Base-by-base conservation (phyloP, 1,284 basidiomycete species). In the Cyathus olla region DNA sequence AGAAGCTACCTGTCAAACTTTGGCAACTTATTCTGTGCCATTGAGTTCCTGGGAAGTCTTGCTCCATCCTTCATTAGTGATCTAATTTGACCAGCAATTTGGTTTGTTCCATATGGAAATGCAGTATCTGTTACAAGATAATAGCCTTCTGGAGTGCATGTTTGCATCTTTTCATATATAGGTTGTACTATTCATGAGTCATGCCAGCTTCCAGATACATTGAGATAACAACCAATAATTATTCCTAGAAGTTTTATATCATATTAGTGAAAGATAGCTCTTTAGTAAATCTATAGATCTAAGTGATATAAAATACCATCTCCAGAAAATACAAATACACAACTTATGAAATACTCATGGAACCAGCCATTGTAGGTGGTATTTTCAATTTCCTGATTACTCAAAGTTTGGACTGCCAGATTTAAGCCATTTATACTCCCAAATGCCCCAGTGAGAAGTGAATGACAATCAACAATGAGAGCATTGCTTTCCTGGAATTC, bases 131-230 rank as follows among this genome's bases (percentile, higher is more conserved):
- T 71, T 22, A 83, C 73, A 24, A 85, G 71, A 55, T 78, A 85
- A 61, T 66, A 85, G 0, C 79, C 80, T 1, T 74, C 68, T 0
- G 81, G 82, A 3, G 77, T 81, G 19, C 62, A 11, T 2, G 52
- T 68, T 0, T 56, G 62, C 0, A 85, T 68, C 27, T 76, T 74
- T 6, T 77, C 52, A 59, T 80, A 86, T 4, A 86, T 77, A 0
- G 71, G 72, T 0, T 64, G 65, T 2, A 82, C 79, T 55, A 85
- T 73, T 22, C 65, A 68, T 4, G 83, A 73, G 64, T 85, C 79
- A 69, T 85, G 83, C 85, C 84, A 86, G 57, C 84, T 85, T 0
- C 83, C 82, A 5, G 82, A 83, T 0, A 77, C 73, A 70, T 85
- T 85, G 31, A 80, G 44, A 6, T 66, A 60, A 9, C 60, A 65